Conservation (phyloP, 495 filamentous ascomycete species). For the Hypomontagnella submonticulosa region DNA sequence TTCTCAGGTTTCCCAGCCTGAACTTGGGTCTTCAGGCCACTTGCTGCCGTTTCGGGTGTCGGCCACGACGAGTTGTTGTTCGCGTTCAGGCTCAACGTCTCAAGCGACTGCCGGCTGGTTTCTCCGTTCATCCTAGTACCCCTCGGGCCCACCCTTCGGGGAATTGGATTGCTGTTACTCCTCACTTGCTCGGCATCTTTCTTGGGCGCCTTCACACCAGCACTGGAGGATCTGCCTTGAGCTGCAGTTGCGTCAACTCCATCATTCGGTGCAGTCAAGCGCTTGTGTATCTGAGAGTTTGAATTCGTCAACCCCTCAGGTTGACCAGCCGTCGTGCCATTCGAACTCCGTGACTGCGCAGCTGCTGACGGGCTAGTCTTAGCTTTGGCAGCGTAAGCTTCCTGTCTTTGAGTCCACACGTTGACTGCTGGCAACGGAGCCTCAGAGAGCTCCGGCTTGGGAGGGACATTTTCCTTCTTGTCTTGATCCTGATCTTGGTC, state of each 20-base stretch:
- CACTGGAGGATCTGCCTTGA: slow-evolving; percentile 25
- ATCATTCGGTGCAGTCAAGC: slow-evolving; percentile 43
- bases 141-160: slow-evolving; percentile 58
- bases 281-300: slow-evolving; percentile 16
- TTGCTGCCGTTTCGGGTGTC: slow-evolving; percentile 83
- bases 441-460: slow-evolving; percentile 76
- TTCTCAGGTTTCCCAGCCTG: slow-evolving; percentile 75
- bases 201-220: slow-evolving; percentile 59
- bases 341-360: slow-evolving; percentile 21
- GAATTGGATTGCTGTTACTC: slow-evolving; percentile 51
- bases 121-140: slow-evolving; percentile 61
- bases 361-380: slow-evolving; percentile 57
- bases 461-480: slow-evolving; percentile 60
- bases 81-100: slow-evolving; percentile 66
- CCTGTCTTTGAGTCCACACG: slow-evolving; percentile 80
- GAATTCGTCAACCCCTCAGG: slow-evolving; percentile 6
- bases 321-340: background rate
- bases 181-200: slow-evolving; percentile 64
- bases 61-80: slow-evolving; percentile 87
- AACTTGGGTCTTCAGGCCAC: slow-evolving; percentile 54
- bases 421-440: slow-evolving; percentile 86
- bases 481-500: slow-evolving; percentile 54
- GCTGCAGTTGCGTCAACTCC: slow-evolving; percentile 11
- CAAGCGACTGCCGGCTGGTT: slow-evolving; percentile 47
- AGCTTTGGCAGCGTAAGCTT: slow-evolving; percentile 73